These are phyloP conservation scores for Castanea sativa DNA, from an alignment of 306 rosid genomes.

Conservation along the genomic window DNA sequence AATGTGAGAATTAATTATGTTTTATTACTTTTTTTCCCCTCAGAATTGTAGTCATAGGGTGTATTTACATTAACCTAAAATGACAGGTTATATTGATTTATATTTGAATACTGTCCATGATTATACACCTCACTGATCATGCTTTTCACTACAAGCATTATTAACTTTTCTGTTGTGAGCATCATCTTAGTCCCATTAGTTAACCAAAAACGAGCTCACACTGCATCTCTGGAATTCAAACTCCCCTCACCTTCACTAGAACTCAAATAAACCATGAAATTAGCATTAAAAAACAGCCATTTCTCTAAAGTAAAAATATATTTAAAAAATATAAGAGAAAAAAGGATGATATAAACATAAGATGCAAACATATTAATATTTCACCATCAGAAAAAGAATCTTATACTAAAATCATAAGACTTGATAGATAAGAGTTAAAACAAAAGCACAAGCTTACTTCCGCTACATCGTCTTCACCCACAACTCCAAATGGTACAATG, in stretches of 20 bases:
- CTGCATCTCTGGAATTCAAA: not conserved
- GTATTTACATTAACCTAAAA: not conserved
- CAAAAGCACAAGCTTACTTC: conserved; percentile 50
- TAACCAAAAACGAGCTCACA: not conserved
- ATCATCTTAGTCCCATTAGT: not conserved
- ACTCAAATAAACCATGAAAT: not conserved
- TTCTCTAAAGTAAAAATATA: not conserved
- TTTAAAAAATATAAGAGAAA: not conserved
- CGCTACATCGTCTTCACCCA: conserved; percentile 85
- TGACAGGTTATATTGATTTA: not conserved
- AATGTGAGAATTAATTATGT: not conserved
- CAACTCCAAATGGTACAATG: conserved; percentile 92
- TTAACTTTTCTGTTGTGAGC: not conserved
- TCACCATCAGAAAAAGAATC: not conserved
- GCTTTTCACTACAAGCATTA: not conserved
- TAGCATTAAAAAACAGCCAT: not conserved
- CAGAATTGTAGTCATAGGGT: not conserved
- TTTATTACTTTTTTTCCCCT: not conserved
- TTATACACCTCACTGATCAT: not conserved
- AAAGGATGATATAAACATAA: not conserved
- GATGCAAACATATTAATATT: not conserved
- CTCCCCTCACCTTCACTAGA: not conserved
- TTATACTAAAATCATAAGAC: not conserved
- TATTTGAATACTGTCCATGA: not conserved
- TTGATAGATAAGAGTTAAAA: not conserved